Evolutionary conservation across 306 rosid genomes (phyloP), one percentile per base, ranked within the genome.

Genomic region (Vigna unguiculata): DNA sequence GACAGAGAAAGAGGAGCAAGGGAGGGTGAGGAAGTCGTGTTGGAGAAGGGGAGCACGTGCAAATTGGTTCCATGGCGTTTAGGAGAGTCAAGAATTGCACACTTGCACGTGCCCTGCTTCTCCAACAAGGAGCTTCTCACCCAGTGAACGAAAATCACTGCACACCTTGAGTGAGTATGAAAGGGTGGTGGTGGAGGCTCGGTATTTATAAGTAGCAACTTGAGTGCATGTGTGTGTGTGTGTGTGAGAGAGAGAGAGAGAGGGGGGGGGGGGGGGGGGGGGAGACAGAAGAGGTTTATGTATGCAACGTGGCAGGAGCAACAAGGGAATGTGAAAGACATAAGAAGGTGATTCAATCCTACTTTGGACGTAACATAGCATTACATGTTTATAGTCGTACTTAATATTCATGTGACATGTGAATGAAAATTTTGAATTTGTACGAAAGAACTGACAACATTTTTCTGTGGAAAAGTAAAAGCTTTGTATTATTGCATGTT

Each of bases 31-130:
- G 78, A 89, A 71, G 76, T 82, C 97, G 8, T 83, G 99, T 87
- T 92, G 99, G 98, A 87, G 97, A 92, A 89, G 93, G 89, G 88
- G 92, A 92, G 95, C 99, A 86, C 96, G 92, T 95, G 99, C 99
- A 91, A 87, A 38, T 76, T 2, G 0, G 5, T 71, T 66, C 9
- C 1, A 3, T 70, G 67, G 45, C 72, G 79, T 20, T 43, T 16
- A 60, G 74, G 61, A 80, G 75, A 78, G 71, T 48, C 34, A 6
- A 74, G 16, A 7, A 67, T 5, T 1, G 59, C 7, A 21, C 2
- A 38, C 43, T 90, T 95, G 98, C 99, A 95, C 98, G 99, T 95
- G 99, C 99, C 98, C 99, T 95, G 98, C 97, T 95, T 95, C 99
- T 95, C 99, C 99, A 95, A 76, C 99, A 75, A 81, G 92, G 93